A percentile compares a stretch with the other conserved stretches of the same genome.
Evolutionary conservation across 768 basidiomycete genomes (phyloP).

Genomic region (Amanita polypyramis): DNA sequence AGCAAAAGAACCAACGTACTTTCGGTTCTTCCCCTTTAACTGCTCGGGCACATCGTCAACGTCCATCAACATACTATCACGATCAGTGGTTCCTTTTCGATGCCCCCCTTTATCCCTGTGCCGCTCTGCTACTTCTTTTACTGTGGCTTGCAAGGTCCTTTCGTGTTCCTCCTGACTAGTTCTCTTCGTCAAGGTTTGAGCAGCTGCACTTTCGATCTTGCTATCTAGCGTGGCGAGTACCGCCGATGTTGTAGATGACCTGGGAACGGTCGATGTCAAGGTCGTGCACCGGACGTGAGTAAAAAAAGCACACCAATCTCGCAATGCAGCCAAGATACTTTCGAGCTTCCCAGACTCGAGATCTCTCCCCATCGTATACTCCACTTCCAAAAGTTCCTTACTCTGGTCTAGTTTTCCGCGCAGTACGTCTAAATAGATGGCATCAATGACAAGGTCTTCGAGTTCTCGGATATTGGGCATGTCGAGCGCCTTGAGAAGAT

Average conservation of each 20-base stretch:
- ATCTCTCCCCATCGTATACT: constrained; percentile 89
- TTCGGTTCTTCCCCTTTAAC: constrained; percentile 46
- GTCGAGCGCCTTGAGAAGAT: constrained; percentile 60
- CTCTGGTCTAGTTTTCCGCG: constrained; percentile 92
- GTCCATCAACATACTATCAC: constrained; percentile 41
- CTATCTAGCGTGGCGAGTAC: constrained; percentile 66
- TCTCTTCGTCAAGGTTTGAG: constrained; percentile 30
- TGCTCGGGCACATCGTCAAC: constrained; percentile 48
- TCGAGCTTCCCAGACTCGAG: constrained; percentile 67
- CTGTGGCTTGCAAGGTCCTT: constrained; percentile 32
- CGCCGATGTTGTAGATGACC: constrained; percentile 60
- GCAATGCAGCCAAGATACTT: constrained; percentile 46
- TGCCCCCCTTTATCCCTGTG: constrained; percentile 44
- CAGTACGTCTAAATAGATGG: constrained; percentile 85
- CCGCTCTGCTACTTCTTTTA: constrained; percentile 57
- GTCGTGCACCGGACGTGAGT: background rate
- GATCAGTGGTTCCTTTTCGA: constrained; percentile 13
- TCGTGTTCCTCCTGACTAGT: constrained; percentile 45
- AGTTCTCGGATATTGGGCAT: constrained; percentile 78
- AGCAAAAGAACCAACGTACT: constrained; percentile 29
- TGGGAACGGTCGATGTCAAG: constrained; percentile 15
- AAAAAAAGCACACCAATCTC: constrained; percentile 44
- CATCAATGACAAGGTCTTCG: constrained; percentile 95
- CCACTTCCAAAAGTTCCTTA: constrained; percentile 79
- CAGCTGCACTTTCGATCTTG: constrained; percentile 49